Evolutionary conservation across 352 stramenopile species (phyloP).

Genomic region (Aphanomyces stellatus): DNA sequence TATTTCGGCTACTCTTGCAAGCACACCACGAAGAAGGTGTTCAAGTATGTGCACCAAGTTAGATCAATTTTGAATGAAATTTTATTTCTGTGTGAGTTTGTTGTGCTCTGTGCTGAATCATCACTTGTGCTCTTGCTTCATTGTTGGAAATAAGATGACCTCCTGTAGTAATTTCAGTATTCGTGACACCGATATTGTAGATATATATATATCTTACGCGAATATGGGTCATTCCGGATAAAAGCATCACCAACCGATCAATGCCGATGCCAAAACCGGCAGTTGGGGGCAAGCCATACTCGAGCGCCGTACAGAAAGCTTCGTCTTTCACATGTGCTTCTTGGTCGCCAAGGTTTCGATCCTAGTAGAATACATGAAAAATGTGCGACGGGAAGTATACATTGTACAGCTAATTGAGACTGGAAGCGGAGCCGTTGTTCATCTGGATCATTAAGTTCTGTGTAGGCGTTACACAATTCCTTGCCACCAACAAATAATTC

Average conservation of each 20-base stretch:
- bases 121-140: conserved; percentile 83
- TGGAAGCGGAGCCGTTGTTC: conserved; percentile 95
- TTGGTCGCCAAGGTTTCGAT: conserved; percentile 66
- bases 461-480: conserved; percentile 99
- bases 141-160: conserved; percentile 98
- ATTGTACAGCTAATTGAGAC: conserved; percentile 77
- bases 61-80: background rate
- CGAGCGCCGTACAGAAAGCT: conserved; percentile 95
- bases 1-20: background rate
- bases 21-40: background rate
- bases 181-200: background rate
- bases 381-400: background rate
- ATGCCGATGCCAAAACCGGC: conserved; percentile 96
- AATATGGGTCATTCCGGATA: conserved; percentile 98
- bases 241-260: conserved; percentile 98
- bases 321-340: conserved; percentile 93
- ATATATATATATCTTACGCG: conserved; percentile 34
- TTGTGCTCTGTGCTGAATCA: no score
- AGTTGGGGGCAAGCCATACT: conserved; percentile 96
- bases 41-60: background rate
- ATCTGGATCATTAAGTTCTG: conserved; percentile 96
- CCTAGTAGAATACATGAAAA: conserved; percentile 22
- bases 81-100: no score
- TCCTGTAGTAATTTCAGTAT: conserved; percentile 72
- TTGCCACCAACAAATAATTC: conserved; percentile 96